A percentile compares a stretch with the other conserved stretches of the same genome.
Evolutionary conservation across 495 filamentous ascomycete species (phyloP).

Genomic region (Corynascus novoguineensis): DNA sequence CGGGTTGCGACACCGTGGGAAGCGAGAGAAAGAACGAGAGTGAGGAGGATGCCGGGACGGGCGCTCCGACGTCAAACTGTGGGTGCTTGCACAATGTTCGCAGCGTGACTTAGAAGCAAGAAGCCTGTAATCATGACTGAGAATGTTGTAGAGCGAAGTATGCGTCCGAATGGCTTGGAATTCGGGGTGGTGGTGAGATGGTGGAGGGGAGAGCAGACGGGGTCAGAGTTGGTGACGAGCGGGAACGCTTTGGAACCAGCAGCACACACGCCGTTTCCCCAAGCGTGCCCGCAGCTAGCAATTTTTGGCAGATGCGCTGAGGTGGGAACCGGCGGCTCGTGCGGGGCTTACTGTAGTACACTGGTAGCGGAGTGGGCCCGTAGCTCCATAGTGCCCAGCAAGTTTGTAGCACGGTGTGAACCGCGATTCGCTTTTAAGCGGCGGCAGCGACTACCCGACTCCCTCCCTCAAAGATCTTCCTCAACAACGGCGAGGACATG

Average conservation of each 20-base stretch:
- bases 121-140: constrained; percentile 25
- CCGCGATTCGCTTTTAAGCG: too few relatives aligned
- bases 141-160: neutral
- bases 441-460: too few relatives aligned
- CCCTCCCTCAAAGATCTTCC: too few relatives aligned
- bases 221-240: constrained; percentile 9
- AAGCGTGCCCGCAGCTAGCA: constrained; percentile 22
- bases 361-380: too few relatives aligned
- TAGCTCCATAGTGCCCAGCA: neutral
- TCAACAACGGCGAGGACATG: too few relatives aligned
- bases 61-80: constrained; percentile 19
- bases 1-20: constrained; percentile 1
- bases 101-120: constrained; percentile 7
- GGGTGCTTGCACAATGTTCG: constrained; percentile 19
- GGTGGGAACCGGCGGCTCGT: constrained; percentile 9
- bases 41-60: constrained; percentile 8
- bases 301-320: constrained; percentile 29
- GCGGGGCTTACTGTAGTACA: too few relatives aligned
- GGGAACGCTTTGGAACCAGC: constrained; percentile 21
- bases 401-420: neutral
- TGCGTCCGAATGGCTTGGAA: constrained; percentile 9
- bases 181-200: constrained; percentile 13
- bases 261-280: constrained; percentile 22
- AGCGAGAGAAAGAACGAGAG: neutral
- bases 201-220: constrained; percentile 13